These are phyloP conservation scores for Rhynchospora pubera DNA, from an alignment of 176 grass and related monocot species.

Conservation along the genomic window DNA sequence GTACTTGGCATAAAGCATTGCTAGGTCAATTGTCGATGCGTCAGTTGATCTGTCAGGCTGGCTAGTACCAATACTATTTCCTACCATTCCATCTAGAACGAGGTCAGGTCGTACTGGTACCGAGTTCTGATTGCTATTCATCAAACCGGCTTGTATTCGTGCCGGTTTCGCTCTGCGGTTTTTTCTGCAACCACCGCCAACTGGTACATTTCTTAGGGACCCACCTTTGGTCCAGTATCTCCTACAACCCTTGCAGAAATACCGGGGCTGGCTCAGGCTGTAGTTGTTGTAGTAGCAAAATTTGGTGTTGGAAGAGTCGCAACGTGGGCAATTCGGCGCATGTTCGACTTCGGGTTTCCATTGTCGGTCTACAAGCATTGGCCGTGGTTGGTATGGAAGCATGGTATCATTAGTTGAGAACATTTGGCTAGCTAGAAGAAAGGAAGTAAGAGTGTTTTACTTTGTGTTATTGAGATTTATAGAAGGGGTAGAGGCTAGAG, in stretches of 20 bases:
- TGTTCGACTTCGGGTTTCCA: conserved; percentile 54
- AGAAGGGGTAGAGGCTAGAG: neutral
- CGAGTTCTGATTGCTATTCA: conserved; percentile 26
- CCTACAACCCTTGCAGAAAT: conserved; percentile 93
- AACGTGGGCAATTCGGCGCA: conserved; percentile 75
- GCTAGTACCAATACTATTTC: conserved; percentile 8
- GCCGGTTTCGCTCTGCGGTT: conserved; percentile 51
- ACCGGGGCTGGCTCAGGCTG: conserved; percentile 89
- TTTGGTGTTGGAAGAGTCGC: conserved; percentile 82
- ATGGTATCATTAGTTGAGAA: conserved; percentile 49
- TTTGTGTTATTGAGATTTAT: conserved; percentile 22
- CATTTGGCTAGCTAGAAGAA: conserved; percentile 26
- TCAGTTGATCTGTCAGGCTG: neutral
- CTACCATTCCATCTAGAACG: conserved; percentile 55
- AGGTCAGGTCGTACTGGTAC: conserved; percentile 58
- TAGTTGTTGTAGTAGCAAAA: conserved; percentile 99
- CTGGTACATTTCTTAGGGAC: conserved; percentile 81
- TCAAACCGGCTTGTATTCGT: conserved; percentile 13
- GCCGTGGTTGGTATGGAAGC: conserved; percentile 45
- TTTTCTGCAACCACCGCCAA: conserved; percentile 71
- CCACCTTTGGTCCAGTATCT: conserved; percentile 94
- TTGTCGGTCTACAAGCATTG: conserved; percentile 39
- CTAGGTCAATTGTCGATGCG: conserved; percentile 11
- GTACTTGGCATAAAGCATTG: conserved; percentile 19
- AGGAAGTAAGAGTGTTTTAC: conserved; percentile 21